These are phyloP conservation scores for Tuctoria greenei DNA, from an alignment of 176 grass and related monocot genomes.

Conservation along the genomic window DNA sequence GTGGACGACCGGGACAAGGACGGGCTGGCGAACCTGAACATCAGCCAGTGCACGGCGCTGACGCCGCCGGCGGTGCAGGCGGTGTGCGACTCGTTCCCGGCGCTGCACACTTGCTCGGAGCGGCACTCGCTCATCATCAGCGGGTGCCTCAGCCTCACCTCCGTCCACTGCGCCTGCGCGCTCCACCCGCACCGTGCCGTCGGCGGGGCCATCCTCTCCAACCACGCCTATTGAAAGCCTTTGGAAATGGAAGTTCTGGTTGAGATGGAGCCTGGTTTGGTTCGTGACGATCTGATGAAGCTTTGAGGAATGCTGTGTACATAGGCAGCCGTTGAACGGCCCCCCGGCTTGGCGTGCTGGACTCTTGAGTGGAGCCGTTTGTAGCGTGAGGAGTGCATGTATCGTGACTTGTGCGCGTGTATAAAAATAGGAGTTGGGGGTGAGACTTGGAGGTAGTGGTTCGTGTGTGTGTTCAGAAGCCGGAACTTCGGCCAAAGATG, in stretches of 20 bases:
- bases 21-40: constrained; percentile 76
- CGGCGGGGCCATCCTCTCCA: constrained; percentile 41
- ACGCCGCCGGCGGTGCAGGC: constrained; percentile 84
- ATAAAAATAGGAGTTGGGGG: background rate
- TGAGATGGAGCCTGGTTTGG: background rate
- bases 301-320: background rate
- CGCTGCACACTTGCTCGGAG: constrained; percentile 74
- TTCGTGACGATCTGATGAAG: background rate
- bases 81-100: constrained; percentile 79
- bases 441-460: background rate
- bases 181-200: constrained; percentile 54
- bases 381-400: background rate
- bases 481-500: background rate
- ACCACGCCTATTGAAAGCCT: constrained; percentile 55
- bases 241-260: background rate
- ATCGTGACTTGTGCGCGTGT: background rate
- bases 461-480: background rate
- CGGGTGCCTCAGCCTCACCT: constrained; percentile 85
- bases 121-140: constrained; percentile 88
- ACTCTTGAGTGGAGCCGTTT: background rate
- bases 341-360: background rate
- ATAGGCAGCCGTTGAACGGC: background rate
- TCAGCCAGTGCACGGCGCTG: constrained; percentile 87
- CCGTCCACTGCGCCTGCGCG: constrained; percentile 80
- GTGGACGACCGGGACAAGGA: constrained; percentile 11